phyloP scores from a whole-genome alignment of 495 filamentous ascomycete species.

The Podospora didyma region DNA sequence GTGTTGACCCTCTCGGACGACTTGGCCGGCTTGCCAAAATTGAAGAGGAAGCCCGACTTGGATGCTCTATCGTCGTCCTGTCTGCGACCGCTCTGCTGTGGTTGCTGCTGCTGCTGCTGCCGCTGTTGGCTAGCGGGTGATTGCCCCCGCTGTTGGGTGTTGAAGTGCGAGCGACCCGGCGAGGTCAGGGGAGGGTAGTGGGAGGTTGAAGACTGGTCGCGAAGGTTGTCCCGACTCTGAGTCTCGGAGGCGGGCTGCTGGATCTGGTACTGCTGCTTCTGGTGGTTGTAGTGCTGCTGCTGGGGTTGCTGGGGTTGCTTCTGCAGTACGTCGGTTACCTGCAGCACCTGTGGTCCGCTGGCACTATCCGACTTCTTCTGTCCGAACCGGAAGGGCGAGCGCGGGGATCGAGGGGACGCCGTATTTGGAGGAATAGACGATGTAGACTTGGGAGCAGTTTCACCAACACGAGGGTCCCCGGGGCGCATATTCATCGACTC shows the following conservation, averaged over 20 bases:
- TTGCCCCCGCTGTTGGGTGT: conserved; percentile 12
- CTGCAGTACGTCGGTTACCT: conserved; percentile 35
- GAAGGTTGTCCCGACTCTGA: no score
- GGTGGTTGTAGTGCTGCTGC: conserved; percentile 6
- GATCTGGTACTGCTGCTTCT: conserved; percentile 13
- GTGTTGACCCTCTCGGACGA: conserved; percentile 34
- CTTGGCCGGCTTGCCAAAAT: conserved; percentile 39
- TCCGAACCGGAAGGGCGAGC: conserved; percentile 47
- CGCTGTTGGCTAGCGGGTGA: conserved; percentile 4
- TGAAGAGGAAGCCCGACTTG: conserved; percentile 42
- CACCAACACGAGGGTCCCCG: conserved; percentile 30
- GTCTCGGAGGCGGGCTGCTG: neutral
- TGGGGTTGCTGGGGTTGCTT: conserved; percentile 16
- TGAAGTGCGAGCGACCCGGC: no score
- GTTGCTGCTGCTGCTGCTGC: neutral
- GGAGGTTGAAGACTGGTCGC: neutral
- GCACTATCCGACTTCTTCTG: conserved; percentile 27
- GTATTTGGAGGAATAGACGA: conserved; percentile 33
- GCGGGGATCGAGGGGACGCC: conserved; percentile 49
- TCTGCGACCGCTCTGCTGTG: conserved; percentile 20
- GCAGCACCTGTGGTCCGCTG: conserved; percentile 29
- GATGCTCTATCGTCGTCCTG: conserved; percentile 33
- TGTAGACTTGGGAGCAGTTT: conserved; percentile 34
- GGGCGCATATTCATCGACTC: conserved; percentile 25
- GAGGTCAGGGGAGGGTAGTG: conserved; percentile 8